Conservation (phyloP, 2,329 filamentous ascomycete species). For the Fusarium coffeatum region DNA sequence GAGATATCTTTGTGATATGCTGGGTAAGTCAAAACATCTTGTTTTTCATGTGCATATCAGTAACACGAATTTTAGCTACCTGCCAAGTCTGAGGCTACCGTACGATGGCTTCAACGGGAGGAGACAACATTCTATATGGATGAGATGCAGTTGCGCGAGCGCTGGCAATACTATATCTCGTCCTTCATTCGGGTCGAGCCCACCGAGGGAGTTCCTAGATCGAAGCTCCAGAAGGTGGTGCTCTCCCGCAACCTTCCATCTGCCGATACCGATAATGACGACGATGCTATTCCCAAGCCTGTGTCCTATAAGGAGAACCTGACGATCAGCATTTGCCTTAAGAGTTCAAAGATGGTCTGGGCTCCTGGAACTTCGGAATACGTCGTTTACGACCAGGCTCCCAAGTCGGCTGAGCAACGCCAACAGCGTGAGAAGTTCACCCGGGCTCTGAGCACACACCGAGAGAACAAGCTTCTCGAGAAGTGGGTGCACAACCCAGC, state of each 20-base stretch:
- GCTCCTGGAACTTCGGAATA: constrained; percentile 76
- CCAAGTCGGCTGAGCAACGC: constrained; percentile 75
- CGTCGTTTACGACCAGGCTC: constrained; percentile 76
- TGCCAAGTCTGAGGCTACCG: constrained; percentile 72
- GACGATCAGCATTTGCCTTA: constrained; percentile 78
- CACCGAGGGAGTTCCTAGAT: constrained; percentile 80
- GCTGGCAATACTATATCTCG: constrained; percentile 96
- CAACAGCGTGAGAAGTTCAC: constrained; percentile 62
- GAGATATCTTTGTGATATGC: constrained; percentile 88
- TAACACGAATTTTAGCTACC: constrained; percentile 69
- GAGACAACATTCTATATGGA: constrained; percentile 87
- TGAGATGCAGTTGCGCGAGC: constrained; percentile 83
- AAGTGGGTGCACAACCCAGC: constrained; percentile 85
- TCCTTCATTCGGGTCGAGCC: constrained; percentile 90
- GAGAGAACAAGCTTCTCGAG: constrained; percentile 77
- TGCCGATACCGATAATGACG: constrained; percentile 71
- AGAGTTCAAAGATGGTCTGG: constrained; percentile 84
- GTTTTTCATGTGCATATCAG: constrained; percentile 25
- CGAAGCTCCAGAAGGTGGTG: constrained; percentile 74
- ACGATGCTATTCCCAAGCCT: constrained; percentile 70
- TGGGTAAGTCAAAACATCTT: constrained; percentile 75
- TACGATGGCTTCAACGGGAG: constrained; percentile 76
- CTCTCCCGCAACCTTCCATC: constrained; percentile 77
- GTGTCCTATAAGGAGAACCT: constrained; percentile 75
- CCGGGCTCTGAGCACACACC: constrained; percentile 68